Conservation (phyloP, 768 basidiomycete species). For the Tylopilus sp. region DNA sequence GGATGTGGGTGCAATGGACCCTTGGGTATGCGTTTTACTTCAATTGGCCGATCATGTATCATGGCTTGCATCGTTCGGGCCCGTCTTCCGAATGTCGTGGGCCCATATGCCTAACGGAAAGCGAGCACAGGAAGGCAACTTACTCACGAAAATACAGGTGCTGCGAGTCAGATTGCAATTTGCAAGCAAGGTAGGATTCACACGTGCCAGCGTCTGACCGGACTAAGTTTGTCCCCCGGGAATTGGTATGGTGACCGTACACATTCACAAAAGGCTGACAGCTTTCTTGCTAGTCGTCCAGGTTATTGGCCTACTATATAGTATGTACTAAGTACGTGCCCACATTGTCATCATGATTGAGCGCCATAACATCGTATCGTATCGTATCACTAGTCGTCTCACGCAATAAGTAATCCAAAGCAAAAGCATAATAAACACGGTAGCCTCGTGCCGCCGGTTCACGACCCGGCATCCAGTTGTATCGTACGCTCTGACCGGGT, state of each 20-base stretch:
- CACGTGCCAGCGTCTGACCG: neutral
- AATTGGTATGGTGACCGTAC: neutral
- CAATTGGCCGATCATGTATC: neutral
- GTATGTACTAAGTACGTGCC: neutral
- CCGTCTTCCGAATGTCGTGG: neutral
- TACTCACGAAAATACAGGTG: conserved; percentile 8
- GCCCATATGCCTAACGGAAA: neutral
- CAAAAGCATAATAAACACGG: conserved; percentile 6
- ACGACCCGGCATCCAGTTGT: conserved; percentile 17
- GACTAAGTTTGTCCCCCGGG: neutral
- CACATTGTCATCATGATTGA: neutral
- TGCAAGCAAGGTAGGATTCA: neutral
- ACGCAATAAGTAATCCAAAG: conserved; percentile 4
- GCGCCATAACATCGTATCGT: conserved; percentile 11
- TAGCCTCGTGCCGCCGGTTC: conserved; percentile 8
- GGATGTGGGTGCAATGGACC: neutral
- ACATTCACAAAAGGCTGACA: neutral
- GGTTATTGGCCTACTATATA: too few species aligned
- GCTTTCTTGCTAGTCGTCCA: neutral
- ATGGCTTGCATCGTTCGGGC: neutral
- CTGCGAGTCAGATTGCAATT: too few species aligned
- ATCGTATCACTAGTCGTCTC: neutral
- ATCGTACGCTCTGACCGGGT: conserved; percentile 28
- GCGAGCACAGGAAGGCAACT: neutral
- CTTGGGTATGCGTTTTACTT: neutral